phyloP scores from a whole-genome alignment of 371 early-diverging fungal species.

The Mortierella sp. region DNA sequence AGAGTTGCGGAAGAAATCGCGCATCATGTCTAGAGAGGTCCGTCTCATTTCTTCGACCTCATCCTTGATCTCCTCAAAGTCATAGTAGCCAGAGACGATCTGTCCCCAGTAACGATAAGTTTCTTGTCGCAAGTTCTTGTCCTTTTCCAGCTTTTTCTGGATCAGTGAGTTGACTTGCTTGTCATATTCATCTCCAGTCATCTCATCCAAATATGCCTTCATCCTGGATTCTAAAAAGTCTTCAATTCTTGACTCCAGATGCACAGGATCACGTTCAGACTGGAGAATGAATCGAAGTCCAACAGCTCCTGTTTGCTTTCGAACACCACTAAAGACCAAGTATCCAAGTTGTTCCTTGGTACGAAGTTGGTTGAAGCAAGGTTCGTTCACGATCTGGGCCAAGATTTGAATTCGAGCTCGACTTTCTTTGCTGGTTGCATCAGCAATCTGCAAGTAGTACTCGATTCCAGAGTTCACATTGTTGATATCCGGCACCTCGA shows the following conservation, averaged over 20 bases:
- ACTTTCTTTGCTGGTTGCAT: slow-evolving; percentile 62
- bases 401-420: slow-evolving; percentile 77
- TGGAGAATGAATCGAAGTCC: slow-evolving; percentile 87
- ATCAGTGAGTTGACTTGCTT: slow-evolving; percentile 81
- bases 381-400: slow-evolving; percentile 84
- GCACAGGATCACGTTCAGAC: slow-evolving; percentile 87
- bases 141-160: slow-evolving; percentile 80
- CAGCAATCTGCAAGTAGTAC: slow-evolving; percentile 75
- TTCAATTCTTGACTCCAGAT: slow-evolving; percentile 85
- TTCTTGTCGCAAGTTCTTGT: slow-evolving; percentile 87
- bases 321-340: slow-evolving; percentile 77
- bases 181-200: slow-evolving; percentile 79
- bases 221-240: slow-evolving; percentile 68
- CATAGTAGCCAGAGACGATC: slow-evolving; percentile 83
- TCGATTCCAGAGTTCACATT: slow-evolving; percentile 91
- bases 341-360: slow-evolving; percentile 94
- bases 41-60: slow-evolving; percentile 68
- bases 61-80: slow-evolving; percentile 77
- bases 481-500: slow-evolving; percentile 75
- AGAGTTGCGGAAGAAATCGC: slow-evolving; percentile 68
- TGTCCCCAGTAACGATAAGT: slow-evolving; percentile 82
- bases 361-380: slow-evolving; percentile 91
- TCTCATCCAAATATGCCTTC: slow-evolving; percentile 63
- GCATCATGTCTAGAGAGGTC: slow-evolving; percentile 59
- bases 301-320: slow-evolving; percentile 69